These are phyloP conservation scores for Candolleomyces eurysporus DNA, from an alignment of 768 basidiomycete genomes.

Conservation along the genomic window DNA sequence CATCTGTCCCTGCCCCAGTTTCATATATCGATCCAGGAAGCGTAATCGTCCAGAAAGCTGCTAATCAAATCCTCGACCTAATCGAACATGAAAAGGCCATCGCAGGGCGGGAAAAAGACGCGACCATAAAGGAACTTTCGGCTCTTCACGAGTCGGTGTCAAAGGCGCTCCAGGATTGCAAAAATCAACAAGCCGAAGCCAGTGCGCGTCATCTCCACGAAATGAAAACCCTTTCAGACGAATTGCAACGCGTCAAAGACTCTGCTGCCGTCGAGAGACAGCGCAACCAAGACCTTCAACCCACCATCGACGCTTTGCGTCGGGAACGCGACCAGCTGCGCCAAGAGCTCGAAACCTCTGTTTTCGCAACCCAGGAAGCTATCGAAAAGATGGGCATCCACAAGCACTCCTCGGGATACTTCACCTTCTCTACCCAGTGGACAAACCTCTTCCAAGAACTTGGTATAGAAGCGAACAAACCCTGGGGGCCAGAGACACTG, in stretches of 20 bases:
- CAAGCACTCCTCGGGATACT: background rate
- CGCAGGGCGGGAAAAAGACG: slow-evolving; percentile 8
- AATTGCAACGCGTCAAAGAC: background rate
- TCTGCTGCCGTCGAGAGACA: background rate
- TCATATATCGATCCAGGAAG: slow-evolving; percentile 6
- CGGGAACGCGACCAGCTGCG: background rate
- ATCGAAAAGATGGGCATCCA: slow-evolving; percentile 5
- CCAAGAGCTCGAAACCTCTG: background rate
- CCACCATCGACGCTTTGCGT: background rate
- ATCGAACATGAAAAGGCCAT: slow-evolving; percentile 19
- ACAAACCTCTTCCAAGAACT: slow-evolving; percentile 1
- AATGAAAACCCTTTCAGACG: background rate
- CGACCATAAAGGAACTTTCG: background rate
- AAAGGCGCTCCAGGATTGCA: background rate
- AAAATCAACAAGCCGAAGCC: background rate
- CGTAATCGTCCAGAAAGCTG: slow-evolving; percentile 18
- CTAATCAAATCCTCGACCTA: slow-evolving; percentile 19
- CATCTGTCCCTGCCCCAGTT: slow-evolving; percentile 3
- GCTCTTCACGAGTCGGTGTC: background rate
- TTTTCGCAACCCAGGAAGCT: background rate
- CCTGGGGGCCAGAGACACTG: slow-evolving; percentile 1
- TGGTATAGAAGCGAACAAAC: background rate
- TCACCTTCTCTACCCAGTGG: slow-evolving; percentile 3
- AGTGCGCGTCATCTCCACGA: background rate
- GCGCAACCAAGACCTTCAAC: background rate